phyloP scores from a whole-genome alignment of 306 rosid species.

The Purshia tridentata region DNA sequence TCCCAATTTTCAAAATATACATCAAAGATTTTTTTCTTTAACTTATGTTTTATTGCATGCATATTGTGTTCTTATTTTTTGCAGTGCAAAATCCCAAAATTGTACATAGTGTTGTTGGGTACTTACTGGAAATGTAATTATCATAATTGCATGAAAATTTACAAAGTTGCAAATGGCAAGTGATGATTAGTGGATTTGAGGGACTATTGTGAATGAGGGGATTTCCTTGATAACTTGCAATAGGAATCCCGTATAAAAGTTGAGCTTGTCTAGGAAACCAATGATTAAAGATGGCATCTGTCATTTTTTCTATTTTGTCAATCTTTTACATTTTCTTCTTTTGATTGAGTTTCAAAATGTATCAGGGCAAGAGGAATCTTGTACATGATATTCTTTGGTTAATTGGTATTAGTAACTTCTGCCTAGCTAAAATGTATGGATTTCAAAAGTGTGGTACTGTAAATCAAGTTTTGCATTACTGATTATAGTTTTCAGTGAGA shows the following conservation, averaged over 20 bases:
- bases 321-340: too few relatives aligned
- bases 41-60: not conserved
- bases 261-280: not conserved
- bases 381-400: too few relatives aligned
- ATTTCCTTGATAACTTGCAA: not conserved
- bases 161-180: not conserved
- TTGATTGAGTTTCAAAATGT: too few relatives aligned
- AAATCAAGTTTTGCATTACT: not conserved
- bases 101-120: not conserved
- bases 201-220: not conserved
- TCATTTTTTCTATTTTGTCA: too few relatives aligned
- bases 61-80: not conserved
- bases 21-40: not conserved
- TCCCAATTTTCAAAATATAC: not conserved
- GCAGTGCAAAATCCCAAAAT: not conserved
- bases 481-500: not conserved
- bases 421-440: not conserved
- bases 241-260: not conserved
- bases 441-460: not conserved
- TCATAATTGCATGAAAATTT: not conserved
- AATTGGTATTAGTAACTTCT: not conserved
- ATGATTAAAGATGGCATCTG: too few relatives aligned
- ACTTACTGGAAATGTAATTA: slow-evolving; percentile 1
- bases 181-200: not conserved
- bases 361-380: too few relatives aligned